These are phyloP conservation scores for Tilletia walkeri DNA, from an alignment of 1,284 basidiomycete species.

Conservation along the genomic window DNA sequence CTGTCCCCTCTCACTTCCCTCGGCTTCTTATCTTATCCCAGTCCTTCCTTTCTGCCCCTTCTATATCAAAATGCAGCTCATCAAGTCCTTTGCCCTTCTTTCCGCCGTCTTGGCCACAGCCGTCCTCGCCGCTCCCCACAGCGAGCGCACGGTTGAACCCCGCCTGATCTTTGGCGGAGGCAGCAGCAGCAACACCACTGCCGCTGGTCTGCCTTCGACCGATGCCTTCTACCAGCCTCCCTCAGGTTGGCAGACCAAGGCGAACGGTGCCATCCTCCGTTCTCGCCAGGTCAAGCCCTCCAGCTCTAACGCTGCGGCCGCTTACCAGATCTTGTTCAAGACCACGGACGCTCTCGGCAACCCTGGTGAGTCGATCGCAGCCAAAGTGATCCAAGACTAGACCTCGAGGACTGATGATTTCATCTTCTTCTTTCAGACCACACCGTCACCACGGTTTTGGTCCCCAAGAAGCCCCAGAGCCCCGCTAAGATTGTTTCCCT, in stretches of 20 bases:
- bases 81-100: constrained; percentile 1
- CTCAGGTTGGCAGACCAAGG: constrained; percentile 2
- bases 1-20: neutral
- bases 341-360: constrained; percentile 28
- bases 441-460: constrained; percentile 39
- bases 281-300: constrained; percentile 12
- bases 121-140: neutral
- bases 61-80: neutral
- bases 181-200: neutral
- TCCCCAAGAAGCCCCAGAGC: constrained; percentile 36
- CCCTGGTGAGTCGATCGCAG: constrained; percentile 5
- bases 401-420: too few relatives aligned
- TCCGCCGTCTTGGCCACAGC: constrained; percentile 5
- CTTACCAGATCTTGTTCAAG: constrained; percentile 40
- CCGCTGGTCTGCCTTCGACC: neutral
- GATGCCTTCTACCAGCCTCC: constrained; percentile 16
- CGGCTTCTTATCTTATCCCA: neutral
- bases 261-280: constrained; percentile 11
- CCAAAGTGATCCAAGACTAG: too few relatives aligned
- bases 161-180: neutral
- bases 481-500: constrained; percentile 39
- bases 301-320: neutral
- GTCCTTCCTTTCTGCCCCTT: neutral
- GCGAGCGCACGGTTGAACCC: neutral
- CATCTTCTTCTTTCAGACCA: constrained; percentile 11